Base-by-base conservation (phyloP, 176 grass and related monocot genomes). In the Cenchrus americanus region DNA sequence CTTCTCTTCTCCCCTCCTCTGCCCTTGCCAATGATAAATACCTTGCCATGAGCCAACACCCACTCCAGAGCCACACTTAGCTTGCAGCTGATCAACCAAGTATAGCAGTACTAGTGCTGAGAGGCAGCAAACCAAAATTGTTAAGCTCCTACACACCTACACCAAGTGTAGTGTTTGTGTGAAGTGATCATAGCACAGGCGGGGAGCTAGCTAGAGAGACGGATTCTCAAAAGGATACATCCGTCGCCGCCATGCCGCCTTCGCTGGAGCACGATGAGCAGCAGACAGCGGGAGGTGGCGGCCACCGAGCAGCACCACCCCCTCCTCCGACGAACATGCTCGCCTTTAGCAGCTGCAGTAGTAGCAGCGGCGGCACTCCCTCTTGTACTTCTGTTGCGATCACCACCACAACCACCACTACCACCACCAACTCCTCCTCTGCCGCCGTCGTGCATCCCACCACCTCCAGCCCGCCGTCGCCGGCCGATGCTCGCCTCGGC, bases 371-470 rank as follows among this genome's bases (percentile, higher is more conserved):
- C 43, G 10, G 61, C 48, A 3, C 55, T 86, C 8, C 71, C 10
- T 6, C 78, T 50, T 21, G 44, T 72, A 1, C 47, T n/a, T 48
- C 43, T 76, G 0, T 57, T 30, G 14, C 55, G 24, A 34, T 50
- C 53, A 22, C 43, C 26, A 10, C 58, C 65, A 2, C 15, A 8
- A 10, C 5, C 62, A 10, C 5, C 62, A 62, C 75, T 10, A 3
- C 11, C n/a, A 48, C 0, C 65, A 78, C 37, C 80, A 73, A 6
- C 66, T 87, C 72, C 76, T 69, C 75, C 9, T 90, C 84, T 11
- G 80, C 84, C 19, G 84, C 84, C 68, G 84, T 85, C 62, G 82
- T 90, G 14, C 89, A 90, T 54, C 89, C 89, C 69, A 87, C 80
- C 69, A 80, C 80, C 75, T 87, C 68, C 6, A 94, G 87, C 86